These are phyloP conservation scores for Neurospora sp. DNA, from an alignment of 495 filamentous ascomycete genomes.

Conservation along the genomic window DNA sequence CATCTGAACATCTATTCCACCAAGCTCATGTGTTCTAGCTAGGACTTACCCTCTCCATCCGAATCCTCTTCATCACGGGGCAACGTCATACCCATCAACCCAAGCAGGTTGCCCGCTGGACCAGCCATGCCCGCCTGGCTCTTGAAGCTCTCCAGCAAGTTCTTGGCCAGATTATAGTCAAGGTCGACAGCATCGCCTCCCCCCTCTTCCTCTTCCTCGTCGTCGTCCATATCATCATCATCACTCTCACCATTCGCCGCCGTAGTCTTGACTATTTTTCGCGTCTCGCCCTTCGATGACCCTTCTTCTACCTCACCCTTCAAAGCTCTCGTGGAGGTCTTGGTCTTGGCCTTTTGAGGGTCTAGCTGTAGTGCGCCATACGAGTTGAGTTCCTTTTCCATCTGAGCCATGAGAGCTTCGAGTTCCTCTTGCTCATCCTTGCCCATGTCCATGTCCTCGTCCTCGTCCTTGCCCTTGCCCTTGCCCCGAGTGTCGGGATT, in stretches of 20 bases:
- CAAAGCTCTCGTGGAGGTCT: slow-evolving; percentile 2
- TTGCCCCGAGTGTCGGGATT: slow-evolving; percentile 3
- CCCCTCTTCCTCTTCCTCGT: slow-evolving; percentile 32
- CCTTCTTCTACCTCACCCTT: slow-evolving; percentile 6
- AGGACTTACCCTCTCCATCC: background rate
- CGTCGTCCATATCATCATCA: slow-evolving; percentile 3
- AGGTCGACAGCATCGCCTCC: slow-evolving; percentile 52
- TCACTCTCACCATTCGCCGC: slow-evolving; percentile 5
- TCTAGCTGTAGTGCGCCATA: slow-evolving; percentile 67
- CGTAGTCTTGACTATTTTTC: background rate
- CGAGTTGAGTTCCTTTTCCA: slow-evolving; percentile 72
- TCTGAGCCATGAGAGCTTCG: slow-evolving; percentile 57
- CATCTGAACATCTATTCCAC: background rate
- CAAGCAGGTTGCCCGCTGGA: slow-evolving; percentile 75
- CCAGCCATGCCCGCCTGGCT: slow-evolving; percentile 76
- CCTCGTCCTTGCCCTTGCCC: slow-evolving; percentile 2
- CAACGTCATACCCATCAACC: slow-evolving; percentile 70
- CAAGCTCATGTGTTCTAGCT: background rate
- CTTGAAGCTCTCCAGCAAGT: slow-evolving; percentile 86
- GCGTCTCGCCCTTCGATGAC: background rate
- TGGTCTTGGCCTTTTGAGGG: slow-evolving; percentile 10
- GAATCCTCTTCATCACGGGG: slow-evolving; percentile 62
- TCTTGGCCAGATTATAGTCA: slow-evolving; percentile 82
- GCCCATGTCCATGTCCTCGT: slow-evolving; percentile 10
- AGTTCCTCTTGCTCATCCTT: slow-evolving; percentile 63